These are phyloP conservation scores for Blastocrithidia nonstop DNA, from an alignment of 208 protist genomes.

Conservation along the genomic window DNA sequence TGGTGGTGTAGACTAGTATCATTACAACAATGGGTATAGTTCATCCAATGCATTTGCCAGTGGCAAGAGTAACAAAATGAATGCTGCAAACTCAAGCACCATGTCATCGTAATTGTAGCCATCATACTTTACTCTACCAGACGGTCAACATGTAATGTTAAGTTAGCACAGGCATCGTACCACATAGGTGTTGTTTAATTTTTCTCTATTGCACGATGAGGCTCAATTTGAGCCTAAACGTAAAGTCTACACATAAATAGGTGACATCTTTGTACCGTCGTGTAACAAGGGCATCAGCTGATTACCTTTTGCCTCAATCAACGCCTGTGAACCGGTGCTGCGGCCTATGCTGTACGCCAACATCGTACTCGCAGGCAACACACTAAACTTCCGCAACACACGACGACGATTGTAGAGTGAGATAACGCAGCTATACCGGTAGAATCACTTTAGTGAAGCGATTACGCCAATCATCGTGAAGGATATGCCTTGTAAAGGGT, in stretches of 20 bases:
- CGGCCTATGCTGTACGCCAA: constrained; percentile 83
- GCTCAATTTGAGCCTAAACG: constrained; percentile 39
- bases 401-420: constrained; percentile 75
- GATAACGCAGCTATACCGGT: constrained; percentile 72
- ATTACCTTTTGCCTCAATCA: constrained; percentile 82
- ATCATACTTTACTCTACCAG: constrained; percentile 67
- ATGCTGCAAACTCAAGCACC: not conserved
- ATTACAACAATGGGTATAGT: no score
- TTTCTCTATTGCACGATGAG: constrained; percentile 37
- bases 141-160: constrained; percentile 75
- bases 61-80: no score
- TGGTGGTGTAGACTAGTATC: no score
- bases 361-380: constrained; percentile 88
- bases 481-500: constrained; percentile 49
- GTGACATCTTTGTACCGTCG: constrained; percentile 64
- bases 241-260: constrained; percentile 71
- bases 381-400: constrained; percentile 72
- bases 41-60: no score
- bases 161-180: constrained; percentile 41
- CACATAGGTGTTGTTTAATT: constrained; percentile 80
- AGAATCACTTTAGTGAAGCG: constrained; percentile 69
- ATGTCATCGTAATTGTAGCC: not conserved
- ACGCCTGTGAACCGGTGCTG: constrained; percentile 81
- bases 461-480: constrained; percentile 58
- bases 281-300: constrained; percentile 84